phyloP scores from a whole-genome alignment of 768 basidiomycete species.

The Rhodotorula paludigena region DNA sequence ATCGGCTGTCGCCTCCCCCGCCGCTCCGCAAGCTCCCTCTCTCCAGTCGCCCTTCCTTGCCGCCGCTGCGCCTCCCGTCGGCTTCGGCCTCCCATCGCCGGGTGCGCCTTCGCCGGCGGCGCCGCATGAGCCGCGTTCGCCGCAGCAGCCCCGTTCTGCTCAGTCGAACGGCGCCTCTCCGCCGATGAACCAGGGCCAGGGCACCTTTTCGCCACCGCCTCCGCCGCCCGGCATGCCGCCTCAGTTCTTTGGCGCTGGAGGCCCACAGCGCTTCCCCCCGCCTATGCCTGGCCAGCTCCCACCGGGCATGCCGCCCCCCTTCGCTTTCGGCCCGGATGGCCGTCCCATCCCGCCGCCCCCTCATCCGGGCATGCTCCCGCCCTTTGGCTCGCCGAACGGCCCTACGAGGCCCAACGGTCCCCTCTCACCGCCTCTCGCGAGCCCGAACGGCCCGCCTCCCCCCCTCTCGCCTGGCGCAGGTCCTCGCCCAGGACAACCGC shows the following conservation, averaged over 20 bases:
- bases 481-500: neutral
- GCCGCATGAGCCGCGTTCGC: neutral
- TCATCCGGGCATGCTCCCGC: neutral
- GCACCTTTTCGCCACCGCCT: neutral
- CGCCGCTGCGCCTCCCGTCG: neutral
- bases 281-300: neutral
- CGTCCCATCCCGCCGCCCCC: slow-evolving; percentile 5
- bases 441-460: neutral
- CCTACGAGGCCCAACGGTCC: neutral
- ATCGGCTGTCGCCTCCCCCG: neutral
- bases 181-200: neutral
- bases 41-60: neutral
- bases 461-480: neutral
- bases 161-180: neutral
- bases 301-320: neutral
- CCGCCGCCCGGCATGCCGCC: slow-evolving; percentile 10
- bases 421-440: neutral
- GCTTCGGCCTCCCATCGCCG: neutral
- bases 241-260: slow-evolving; percentile 6
- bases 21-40: neutral
- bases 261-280: neutral
- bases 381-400: neutral
- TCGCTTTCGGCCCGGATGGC: slow-evolving; percentile 11
- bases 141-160: neutral
- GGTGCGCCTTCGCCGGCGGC: neutral